Base-by-base conservation (phyloP, 2,329 filamentous ascomycete species). In the Hymenotorrendiella dingleyae region DNA sequence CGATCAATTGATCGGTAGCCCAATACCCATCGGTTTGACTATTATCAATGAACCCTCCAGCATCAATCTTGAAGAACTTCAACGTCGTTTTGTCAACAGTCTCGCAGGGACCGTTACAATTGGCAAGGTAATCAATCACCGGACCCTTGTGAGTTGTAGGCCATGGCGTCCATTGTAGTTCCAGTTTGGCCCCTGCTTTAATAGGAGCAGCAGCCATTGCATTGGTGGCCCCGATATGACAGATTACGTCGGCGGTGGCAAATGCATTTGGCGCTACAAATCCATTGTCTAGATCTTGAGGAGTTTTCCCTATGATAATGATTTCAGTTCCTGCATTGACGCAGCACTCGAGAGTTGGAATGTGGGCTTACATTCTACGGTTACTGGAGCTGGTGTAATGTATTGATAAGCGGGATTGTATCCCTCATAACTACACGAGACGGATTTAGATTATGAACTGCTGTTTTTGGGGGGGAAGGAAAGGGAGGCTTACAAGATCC, bases 311-410 rank as follows among this genome's bases (percentile, higher is more conserved):
- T n/a, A n/a, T n/a, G n/a, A n/a, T n/a, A n/a, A n/a, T n/a, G n/a
- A n/a, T n/a, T n/a, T n/a, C n/a, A n/a, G n/a, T n/a, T n/a, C n/a
- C n/a, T n/a, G n/a, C n/a, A n/a, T n/a, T n/a, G n/a, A n/a, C n/a
- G n/a, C n/a, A n/a, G n/a, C n/a, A n/a, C n/a, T n/a, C n/a, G n/a
- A n/a, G n/a, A n/a, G n/a, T n/a, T n/a, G n/a, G n/a, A n/a, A n/a
- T n/a, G n/a, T n/a, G n/a, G n/a, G n/a, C n/a, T n/a, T n/a, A n/a
- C 79, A 82, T 48, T 70, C 79, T 39, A 76, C 71, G 19, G 64
- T 61, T 12, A 64, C 56, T 2, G 69, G 69, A 14, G 61, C 60
- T n/a, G 59, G 52, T 19, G 47, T 49, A 3, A 38, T 49, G 49
- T 68, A 59, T 45, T 59, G 57, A 14, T 54, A 58, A 6, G 48